phyloP scores from a whole-genome alignment of 2,329 filamentous ascomycete species.

The Apiospora malaysiana region DNA sequence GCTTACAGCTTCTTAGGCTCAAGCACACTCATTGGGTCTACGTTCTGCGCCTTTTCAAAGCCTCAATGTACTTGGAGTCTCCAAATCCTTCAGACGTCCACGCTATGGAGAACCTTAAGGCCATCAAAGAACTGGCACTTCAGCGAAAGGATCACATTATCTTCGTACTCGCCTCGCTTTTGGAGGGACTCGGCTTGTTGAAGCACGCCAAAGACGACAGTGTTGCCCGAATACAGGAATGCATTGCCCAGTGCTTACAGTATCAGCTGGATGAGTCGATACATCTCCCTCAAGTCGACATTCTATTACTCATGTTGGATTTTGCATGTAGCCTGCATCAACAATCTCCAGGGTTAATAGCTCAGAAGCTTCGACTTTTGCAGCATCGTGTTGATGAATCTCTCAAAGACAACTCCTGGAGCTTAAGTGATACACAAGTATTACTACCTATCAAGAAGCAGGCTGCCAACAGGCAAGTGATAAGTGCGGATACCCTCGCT shows the following conservation, averaged over 20 bases:
- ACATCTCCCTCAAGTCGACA: conserved; percentile 69
- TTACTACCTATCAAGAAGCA: conserved; percentile 62
- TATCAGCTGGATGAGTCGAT: conserved; percentile 71
- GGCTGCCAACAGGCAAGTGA: conserved; percentile 51
- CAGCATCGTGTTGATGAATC: conserved; percentile 67
- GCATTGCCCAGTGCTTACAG: conserved; percentile 75
- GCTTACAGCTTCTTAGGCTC: conserved; percentile 45
- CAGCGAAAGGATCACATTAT: conserved; percentile 67
- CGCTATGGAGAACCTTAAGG: conserved; percentile 72
- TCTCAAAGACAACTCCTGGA: conserved; percentile 51
- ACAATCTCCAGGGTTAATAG: conserved; percentile 61
- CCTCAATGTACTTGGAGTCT: conserved; percentile 69
- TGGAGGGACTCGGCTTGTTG: conserved; percentile 74
- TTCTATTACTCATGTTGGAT: conserved; percentile 71
- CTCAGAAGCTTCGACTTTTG: conserved; percentile 65
- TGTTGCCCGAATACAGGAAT: conserved; percentile 73
- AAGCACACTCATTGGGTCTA: conserved; percentile 77
- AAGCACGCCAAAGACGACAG: conserved; percentile 68
- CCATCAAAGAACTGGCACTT: conserved; percentile 64
- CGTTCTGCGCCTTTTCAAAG: conserved; percentile 76
- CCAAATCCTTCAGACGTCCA: conserved; percentile 65
- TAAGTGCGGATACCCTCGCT: conserved; percentile 62
- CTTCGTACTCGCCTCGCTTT: conserved; percentile 66
- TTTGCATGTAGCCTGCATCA: conserved; percentile 72
- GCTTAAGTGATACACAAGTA: conserved; percentile 54